Evolutionary conservation across 73 alveolate species (phyloP).

Genomic region (Paramecium sonneborni): DNA sequence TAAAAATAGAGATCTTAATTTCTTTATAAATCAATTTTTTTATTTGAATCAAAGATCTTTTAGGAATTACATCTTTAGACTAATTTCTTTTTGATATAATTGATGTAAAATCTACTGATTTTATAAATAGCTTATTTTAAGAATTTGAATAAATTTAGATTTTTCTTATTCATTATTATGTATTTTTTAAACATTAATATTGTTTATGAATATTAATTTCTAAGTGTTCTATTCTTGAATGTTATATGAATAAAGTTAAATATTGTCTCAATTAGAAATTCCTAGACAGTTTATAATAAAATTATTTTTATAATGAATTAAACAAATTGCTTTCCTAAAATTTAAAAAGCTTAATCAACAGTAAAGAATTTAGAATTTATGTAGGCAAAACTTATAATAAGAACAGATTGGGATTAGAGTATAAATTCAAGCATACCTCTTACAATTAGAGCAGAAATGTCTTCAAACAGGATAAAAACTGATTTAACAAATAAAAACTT

Average conservation of each 20-base stretch:
- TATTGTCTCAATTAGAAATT: background rate
- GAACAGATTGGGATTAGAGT: conserved; percentile 32
- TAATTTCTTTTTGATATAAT: too few relatives aligned
- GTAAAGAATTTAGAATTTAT: background rate
- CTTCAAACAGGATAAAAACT: background rate
- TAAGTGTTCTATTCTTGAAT: too few relatives aligned
- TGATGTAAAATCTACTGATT: too few relatives aligned
- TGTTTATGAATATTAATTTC: too few relatives aligned
- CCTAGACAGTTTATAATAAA: background rate
- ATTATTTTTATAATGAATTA: background rate
- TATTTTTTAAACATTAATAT: too few relatives aligned
- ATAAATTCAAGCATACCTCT: conserved; percentile 14
- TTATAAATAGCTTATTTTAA: too few relatives aligned
- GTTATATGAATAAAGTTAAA: background rate
- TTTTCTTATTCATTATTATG: too few relatives aligned
- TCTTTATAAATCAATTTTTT: too few relatives aligned
- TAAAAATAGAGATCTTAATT: too few relatives aligned
- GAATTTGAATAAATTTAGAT: too few relatives aligned
- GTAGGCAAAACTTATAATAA: background rate
- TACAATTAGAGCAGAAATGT: background rate
- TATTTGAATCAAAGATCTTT: too few relatives aligned
- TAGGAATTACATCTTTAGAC: too few relatives aligned
- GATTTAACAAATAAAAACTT: background rate
- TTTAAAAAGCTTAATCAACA: background rate
- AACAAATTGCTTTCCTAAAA: background rate